phyloP scores from a whole-genome alignment of 208 protist genomes.

The Sergeia podlipaevii region DNA sequence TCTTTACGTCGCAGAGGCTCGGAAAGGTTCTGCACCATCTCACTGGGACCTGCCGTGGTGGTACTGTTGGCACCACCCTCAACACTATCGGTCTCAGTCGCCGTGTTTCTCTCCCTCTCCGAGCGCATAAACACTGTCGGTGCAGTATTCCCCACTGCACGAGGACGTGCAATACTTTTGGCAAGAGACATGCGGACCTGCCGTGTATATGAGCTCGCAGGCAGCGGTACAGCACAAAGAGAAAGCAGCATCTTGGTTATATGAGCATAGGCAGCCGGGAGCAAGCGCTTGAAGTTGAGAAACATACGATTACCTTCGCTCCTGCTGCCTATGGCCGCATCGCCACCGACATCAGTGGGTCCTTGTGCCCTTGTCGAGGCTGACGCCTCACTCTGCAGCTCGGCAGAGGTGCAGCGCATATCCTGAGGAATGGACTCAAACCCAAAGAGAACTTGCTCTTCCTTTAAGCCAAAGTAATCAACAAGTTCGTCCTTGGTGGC shows the following conservation, averaged over 20 bases:
- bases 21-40: slow-evolving; percentile 24
- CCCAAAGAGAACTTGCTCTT: slow-evolving; percentile 39
- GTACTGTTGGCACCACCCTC: too few relatives aligned
- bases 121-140: too few relatives aligned
- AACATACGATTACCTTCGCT: slow-evolving; percentile 24
- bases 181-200: too few relatives aligned
- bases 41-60: background rate
- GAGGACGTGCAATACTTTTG: too few relatives aligned
- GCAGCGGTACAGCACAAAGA: slow-evolving; percentile 39
- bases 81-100: too few relatives aligned
- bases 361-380: slow-evolving; percentile 8
- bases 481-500: slow-evolving; percentile 63
- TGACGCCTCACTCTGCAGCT: slow-evolving; percentile 18
- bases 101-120: too few relatives aligned
- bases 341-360: background rate
- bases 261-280: slow-evolving; percentile 77
- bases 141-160: too few relatives aligned
- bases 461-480: slow-evolving; percentile 56
- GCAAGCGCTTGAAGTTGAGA: slow-evolving; percentile 71
- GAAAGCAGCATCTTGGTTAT: slow-evolving; percentile 60
- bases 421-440: slow-evolving; percentile 54
- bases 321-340: slow-evolving; percentile 11
- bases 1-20: slow-evolving; percentile 22
- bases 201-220: background rate
- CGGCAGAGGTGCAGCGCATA: slow-evolving; percentile 57